These are phyloP conservation scores for Solanum ahanhuiri DNA, from an alignment of 257 asterid genomes.

Conservation along the genomic window DNA sequence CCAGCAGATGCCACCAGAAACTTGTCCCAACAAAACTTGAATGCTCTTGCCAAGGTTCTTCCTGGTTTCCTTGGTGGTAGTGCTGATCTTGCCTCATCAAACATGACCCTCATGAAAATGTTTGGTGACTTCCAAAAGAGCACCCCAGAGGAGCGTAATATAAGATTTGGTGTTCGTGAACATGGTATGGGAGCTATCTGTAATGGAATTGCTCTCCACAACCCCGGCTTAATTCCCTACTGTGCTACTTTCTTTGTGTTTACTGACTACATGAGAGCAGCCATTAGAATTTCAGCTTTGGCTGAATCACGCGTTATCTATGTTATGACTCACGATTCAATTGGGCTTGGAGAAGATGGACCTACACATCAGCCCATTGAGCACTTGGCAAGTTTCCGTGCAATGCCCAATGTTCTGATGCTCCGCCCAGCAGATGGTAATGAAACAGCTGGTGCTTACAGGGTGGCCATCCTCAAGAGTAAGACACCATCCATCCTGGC, in stretches of 20 bases:
- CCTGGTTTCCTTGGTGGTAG: slow-evolving; percentile 84
- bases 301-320: slow-evolving; percentile 60
- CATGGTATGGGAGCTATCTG: slow-evolving; percentile 73
- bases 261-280: slow-evolving; percentile 76
- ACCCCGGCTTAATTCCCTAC: slow-evolving; percentile 65
- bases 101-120: slow-evolving; percentile 72
- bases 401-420: slow-evolving; percentile 76
- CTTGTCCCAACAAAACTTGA: slow-evolving; percentile 56
- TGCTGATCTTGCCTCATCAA: slow-evolving; percentile 89
- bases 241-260: slow-evolving; percentile 82
- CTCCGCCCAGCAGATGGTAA: slow-evolving; percentile 83
- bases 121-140: slow-evolving; percentile 69
- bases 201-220: slow-evolving; percentile 68
- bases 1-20: slow-evolving; percentile 75
- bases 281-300: slow-evolving; percentile 68
- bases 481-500: slow-evolving; percentile 71
- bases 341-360: slow-evolving; percentile 85
- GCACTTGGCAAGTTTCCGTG: slow-evolving; percentile 71
- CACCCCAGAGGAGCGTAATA: slow-evolving; percentile 73
- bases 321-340: slow-evolving; percentile 84
- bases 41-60: slow-evolving; percentile 72
- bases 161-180: slow-evolving; percentile 73
- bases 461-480: slow-evolving; percentile 49
- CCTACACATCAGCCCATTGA: slow-evolving; percentile 87
- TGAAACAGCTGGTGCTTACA: slow-evolving; percentile 72